Evolutionary conservation across 2,329 filamentous ascomycete genomes (phyloP), one percentile per base, ranked within the genome.

Genomic region (Cladosporium sp.): DNA sequence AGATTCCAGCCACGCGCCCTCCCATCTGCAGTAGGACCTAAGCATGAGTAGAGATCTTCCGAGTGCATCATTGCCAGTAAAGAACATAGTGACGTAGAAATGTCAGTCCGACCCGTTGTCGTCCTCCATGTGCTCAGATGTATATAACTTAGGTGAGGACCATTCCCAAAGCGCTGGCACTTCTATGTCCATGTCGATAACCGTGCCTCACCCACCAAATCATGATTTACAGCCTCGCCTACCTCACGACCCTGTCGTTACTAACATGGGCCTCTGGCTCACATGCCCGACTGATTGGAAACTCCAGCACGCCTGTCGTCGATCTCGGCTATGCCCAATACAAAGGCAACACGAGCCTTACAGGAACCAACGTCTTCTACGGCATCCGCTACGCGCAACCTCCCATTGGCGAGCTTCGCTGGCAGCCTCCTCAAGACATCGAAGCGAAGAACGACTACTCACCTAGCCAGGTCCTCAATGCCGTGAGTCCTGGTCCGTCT

Each of bases 341-440:
- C 55, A 50, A 34, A 58, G 55, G 55, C 45, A 58, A 58, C 45
- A 58, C 55, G 8, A 50, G 34, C 17, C 43, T 47, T 17, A 50
- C 37, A 40, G 55, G 25, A 25, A 47, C n/a, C 20, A 58, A 58
- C 4, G 55, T 58, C 36, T 58, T 42, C 45, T 58, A 55, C 39
- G 66, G 66, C 39, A 60, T 70, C 20, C 67, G 60, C 2, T 73
- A 69, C 55, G 71, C 72, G 4, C 61, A 65, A 30, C 58, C 66
- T 9, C 72, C 72, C 5, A 59, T 64, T 3, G 70, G 67, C 4
- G 28, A 65, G 5, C 64, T 71, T 12, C 66, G 72, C 7, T 74
- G 71, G 70, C 66, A 67, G 55, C 63, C 67, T 25, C 69, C 72
- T 5, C 39, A 55, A 5, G 63, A 67, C 5, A 72, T 73, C 49